A percentile compares a stretch with the other conserved stretches of the same genome.
These are phyloP conservation scores for Panaeolus cyanescens DNA, from an alignment of 768 basidiomycete species.

Conservation along the genomic window DNA sequence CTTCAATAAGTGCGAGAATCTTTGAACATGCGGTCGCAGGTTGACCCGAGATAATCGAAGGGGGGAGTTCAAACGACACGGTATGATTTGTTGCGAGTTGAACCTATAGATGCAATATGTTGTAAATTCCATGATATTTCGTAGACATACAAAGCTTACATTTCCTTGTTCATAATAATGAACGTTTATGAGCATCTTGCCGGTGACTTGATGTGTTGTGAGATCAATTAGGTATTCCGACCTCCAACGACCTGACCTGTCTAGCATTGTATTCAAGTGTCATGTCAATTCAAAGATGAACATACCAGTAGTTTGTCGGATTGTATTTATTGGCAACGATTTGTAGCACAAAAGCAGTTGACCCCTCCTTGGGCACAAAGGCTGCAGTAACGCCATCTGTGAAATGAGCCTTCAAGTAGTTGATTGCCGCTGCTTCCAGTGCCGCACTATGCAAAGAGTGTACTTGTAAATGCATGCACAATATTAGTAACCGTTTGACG, in stretches of 20 bases:
- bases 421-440: conserved; percentile 64
- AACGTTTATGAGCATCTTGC: conserved; percentile 78
- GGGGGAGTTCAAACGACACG: conserved; percentile 63
- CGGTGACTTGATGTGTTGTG: conserved; percentile 60
- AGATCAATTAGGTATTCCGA: conserved; percentile 82
- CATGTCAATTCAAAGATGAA: conserved; percentile 1
- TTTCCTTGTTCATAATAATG: conserved; percentile 99
- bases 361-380: conserved; percentile 52
- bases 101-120: conserved; percentile 51
- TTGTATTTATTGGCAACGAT: conserved; percentile 98
- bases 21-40: conserved; percentile 61
- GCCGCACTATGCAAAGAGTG: conserved; percentile 49
- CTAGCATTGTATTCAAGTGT: background rate
- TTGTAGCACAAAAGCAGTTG: conserved; percentile 64
- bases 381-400: conserved; percentile 76
- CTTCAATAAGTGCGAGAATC: conserved; percentile 78
- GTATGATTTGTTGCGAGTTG: conserved; percentile 82
- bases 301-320: conserved; percentile 87
- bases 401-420: conserved; percentile 83
- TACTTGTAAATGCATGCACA: background rate
- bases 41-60: conserved; percentile 53
- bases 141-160: conserved; percentile 42
- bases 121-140: background rate
- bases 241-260: conserved; percentile 94
- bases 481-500: background rate